Base-by-base conservation (phyloP, 1,139 yeast species). In the Kluyveromyces sp. region DNA sequence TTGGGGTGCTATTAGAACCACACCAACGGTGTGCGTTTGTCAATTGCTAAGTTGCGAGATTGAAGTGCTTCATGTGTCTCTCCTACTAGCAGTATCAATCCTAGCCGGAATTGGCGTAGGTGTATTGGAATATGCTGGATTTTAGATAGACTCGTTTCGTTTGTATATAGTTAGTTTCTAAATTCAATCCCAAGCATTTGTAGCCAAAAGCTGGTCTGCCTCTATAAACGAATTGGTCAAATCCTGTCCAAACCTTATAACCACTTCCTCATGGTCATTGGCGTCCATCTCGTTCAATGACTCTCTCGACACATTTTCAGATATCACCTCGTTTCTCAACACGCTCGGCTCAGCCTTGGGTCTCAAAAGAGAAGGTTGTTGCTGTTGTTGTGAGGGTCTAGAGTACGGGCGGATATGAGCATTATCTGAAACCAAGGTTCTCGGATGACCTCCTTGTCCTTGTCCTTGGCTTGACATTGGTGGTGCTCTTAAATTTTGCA, bases 161-260 rank as follows among this genome's bases (percentile, higher is more conserved):
- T 21, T 15, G 21, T 15, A 15, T 15, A 15, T 15, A 15, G 21
- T 15, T 15, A 15, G 10, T 26, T 31, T 32, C 4, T 10, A 10
- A 10, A 42, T 2, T 32, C 30, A 37, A 37, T 39, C 42, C 52
- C 52, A 49, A 30, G 41, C 45, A 43, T 49, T 49, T 26, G 48
- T 45, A 37, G 46, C 43, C 31, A 49, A 41, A 15, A 47, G 47
- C 15, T 49, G 48, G n/a, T 49, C 52, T 4, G 52, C 50, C 41
- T 49, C 52, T 36, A 44, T 33, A 32, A 45, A 41, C 10, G 48
- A 41, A 37, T 37, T 37, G 6, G 41, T 37, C 7, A 36, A 28
- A 29, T 38, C 48, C n/a, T 42, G 43, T 7, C 48, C 48, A 27
- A 45, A 45, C 34, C 37, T 45, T n/a, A 41, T 41, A 21, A 45